Evolutionary conservation across 768 basidiomycete genomes (phyloP).

Genomic region (Rhodosporidiobolus odoratus): DNA sequence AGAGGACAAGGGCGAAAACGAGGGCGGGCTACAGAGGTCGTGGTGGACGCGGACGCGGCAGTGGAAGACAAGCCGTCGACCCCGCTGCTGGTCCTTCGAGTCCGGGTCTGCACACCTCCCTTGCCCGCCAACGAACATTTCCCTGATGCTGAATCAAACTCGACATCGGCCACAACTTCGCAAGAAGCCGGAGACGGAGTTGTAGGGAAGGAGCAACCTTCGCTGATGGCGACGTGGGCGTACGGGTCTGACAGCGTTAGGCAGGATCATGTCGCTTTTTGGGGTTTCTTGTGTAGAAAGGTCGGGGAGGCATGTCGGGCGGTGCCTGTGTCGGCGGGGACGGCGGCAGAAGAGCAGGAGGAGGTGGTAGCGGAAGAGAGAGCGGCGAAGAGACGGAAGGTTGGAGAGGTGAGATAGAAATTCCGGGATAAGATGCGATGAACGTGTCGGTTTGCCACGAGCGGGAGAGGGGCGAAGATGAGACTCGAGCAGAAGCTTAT

Average conservation of each 20-base stretch:
- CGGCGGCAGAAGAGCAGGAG: too few relatives aligned
- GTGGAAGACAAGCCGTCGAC: too few relatives aligned
- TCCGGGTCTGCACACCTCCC: too few relatives aligned
- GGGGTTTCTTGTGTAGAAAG: conserved; percentile 5
- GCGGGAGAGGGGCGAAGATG: background rate
- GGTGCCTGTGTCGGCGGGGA: too few relatives aligned
- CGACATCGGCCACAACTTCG: background rate
- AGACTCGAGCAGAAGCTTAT: background rate
- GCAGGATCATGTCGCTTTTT: background rate
- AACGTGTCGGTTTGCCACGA: background rate
- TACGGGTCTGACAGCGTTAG: background rate
- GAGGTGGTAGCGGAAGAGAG: background rate
- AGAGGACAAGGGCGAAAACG: background rate
- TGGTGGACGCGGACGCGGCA: background rate
- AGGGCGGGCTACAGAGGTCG: background rate
- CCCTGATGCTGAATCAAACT: too few relatives aligned
- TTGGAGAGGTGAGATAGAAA: background rate
- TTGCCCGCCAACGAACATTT: too few relatives aligned
- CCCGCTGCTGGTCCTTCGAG: too few relatives aligned
- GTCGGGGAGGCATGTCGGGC: conserved; percentile 13
- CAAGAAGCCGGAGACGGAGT: background rate
- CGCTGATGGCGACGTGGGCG: background rate
- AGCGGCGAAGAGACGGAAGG: too few relatives aligned
- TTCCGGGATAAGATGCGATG: background rate
- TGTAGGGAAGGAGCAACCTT: background rate